Evolutionary conservation across 805 yeast species (phyloP).

Genomic region (Ogataea methanolica): DNA sequence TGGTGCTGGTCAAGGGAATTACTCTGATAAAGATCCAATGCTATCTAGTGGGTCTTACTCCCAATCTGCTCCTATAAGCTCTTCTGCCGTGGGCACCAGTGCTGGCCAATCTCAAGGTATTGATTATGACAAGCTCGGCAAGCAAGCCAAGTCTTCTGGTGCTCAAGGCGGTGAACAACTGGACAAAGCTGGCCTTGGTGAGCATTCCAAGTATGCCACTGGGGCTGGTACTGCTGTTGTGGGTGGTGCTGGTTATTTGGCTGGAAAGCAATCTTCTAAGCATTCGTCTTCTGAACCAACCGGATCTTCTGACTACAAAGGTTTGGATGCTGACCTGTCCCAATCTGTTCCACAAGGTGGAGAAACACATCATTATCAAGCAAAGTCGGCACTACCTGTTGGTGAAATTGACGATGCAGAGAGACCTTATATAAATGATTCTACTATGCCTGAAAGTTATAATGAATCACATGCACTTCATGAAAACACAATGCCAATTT

Average conservation of each 20-base stretch:
- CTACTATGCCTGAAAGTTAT: too few species aligned
- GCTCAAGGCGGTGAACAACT: constrained; percentile 7
- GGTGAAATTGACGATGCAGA: too few species aligned
- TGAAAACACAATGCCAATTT: too few species aligned
- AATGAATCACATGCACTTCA: too few species aligned
- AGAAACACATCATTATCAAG: not conserved
- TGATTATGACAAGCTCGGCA: constrained; percentile 6
- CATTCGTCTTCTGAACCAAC: not conserved
- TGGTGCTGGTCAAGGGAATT: constrained; percentile 4
- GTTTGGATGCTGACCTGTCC: not conserved
- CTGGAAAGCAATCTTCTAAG: not conserved
- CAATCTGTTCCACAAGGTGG: not conserved
- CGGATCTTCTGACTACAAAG: not conserved
- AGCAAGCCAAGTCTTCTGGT: constrained; percentile 6
- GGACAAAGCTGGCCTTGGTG: constrained; percentile 9
- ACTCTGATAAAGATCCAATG: too few species aligned
- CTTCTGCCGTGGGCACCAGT: not conserved
- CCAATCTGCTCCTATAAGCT: not conserved
- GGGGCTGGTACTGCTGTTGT: constrained; percentile 7
- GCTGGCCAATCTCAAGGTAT: not conserved
- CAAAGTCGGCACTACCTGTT: too few species aligned
- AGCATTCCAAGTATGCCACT: constrained; percentile 9
- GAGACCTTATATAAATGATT: too few species aligned
- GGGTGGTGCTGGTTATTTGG: constrained; percentile 12
- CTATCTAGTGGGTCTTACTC: not conserved